Base-by-base conservation (phyloP, 495 filamentous ascomycete species). In the Cercophora scortea region DNA sequence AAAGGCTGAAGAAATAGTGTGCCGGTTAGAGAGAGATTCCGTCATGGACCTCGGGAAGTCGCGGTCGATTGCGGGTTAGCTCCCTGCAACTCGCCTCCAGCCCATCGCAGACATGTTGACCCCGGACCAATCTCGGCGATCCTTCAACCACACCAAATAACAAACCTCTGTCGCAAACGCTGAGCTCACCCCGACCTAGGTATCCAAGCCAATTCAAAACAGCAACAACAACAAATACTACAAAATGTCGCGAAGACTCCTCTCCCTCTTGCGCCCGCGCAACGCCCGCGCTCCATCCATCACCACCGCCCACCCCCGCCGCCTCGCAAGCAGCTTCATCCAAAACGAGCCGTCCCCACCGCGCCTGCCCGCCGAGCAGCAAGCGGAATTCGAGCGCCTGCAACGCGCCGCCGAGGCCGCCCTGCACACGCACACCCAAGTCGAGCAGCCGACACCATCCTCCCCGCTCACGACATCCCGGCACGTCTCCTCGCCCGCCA, bases 331-430 rank as follows among this genome's bases (percentile, higher is more conserved):
- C 48, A 42, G 12, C 58, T 70, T 60, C 60, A 67, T 71, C 62
- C 54, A 69, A 54, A 45, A 49, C 55, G 56, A 74, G 8, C 90
- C 92, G 15, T 71, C 91, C 6, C 92, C 92, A 8, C 90, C 87
- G 0, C 85, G 87, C 12, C 86, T 96, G 4, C 87, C 92, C 4
- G 82, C 88, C 54, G 83, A 87, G 69, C 86, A 96, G 60, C 92
- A 97, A 73, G 88, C 89, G 65, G 84, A 95, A 48, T 96, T 94
- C 67, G 92, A 97, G 68, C 77, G 83, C 2, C 85, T 97, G 8
- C 92, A 96, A 56, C 72, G 70, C 55, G 67, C 66, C 9, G 74
- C 74, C 52, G 72, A 72, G 55, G 74, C 43, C 39, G 54, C 56
- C 2, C 47, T 62, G 10, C 57, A 56, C 39, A 58, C 61, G 35